Percentiles rank a stretch among this genome's conserved stretches.
phyloP scores from a whole-genome alignment of 2,329 filamentous ascomycete species.

The Lecanicillium sp. region DNA sequence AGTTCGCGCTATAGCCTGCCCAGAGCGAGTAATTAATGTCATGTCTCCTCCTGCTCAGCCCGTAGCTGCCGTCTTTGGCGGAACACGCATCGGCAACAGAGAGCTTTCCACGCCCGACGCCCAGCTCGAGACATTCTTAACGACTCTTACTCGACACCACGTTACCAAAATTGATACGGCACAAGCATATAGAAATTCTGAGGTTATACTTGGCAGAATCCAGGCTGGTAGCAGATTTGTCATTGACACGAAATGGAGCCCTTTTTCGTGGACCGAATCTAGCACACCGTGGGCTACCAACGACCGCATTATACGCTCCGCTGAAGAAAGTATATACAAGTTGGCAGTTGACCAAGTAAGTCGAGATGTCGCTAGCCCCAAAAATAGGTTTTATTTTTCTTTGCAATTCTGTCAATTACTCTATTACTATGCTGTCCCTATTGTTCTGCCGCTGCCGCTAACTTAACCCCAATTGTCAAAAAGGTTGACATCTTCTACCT shows the following conservation, averaged over 20 bases:
- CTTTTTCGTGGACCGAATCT: constrained; percentile 9
- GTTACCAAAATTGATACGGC: constrained; percentile 11
- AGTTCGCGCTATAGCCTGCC: no score
- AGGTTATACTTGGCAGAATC: constrained; percentile 8
- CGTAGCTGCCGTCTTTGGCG: constrained; percentile 9
- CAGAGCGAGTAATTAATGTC: no score
- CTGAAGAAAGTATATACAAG: constrained; percentile 10
- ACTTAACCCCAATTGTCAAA: no score
- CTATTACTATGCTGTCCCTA: background rate
- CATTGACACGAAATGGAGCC: constrained; percentile 13
- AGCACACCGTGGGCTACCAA: constrained; percentile 8
- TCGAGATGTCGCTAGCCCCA: no score
- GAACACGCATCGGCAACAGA: constrained; percentile 11
- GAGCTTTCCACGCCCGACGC: constrained; percentile 9
- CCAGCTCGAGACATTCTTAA: constrained; percentile 5
- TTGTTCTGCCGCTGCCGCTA: background rate
- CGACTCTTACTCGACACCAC: constrained; percentile 5
- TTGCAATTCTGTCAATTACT: background rate
- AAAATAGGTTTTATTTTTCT: constrained; percentile 6
- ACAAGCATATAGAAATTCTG: constrained; percentile 11
- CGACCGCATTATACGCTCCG: constrained; percentile 7
- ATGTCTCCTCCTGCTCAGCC: no score
- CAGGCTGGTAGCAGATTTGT: constrained; percentile 10
- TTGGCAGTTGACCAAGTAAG: constrained; percentile 6
- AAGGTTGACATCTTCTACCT: constrained; percentile 11